These are phyloP conservation scores for Talaromyces sp. DNA, from an alignment of 2,329 filamentous ascomycete species.

Conservation along the genomic window DNA sequence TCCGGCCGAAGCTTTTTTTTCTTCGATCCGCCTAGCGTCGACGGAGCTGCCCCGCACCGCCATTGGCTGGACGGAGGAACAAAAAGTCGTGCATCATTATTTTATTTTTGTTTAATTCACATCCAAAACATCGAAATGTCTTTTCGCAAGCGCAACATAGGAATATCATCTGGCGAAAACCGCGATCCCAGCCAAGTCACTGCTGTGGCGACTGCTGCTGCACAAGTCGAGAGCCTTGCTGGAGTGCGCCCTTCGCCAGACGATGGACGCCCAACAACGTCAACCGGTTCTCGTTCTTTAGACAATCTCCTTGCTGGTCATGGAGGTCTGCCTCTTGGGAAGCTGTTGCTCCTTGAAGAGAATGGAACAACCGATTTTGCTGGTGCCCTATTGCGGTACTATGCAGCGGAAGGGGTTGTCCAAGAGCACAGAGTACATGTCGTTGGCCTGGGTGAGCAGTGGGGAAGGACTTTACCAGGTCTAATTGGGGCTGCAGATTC, in stretches of 20 bases:
- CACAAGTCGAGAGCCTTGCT: slow-evolving; percentile 26
- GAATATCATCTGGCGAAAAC: slow-evolving; percentile 40
- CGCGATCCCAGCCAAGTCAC: slow-evolving; percentile 26
- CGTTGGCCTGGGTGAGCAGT: slow-evolving; percentile 70
- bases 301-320: slow-evolving; percentile 83
- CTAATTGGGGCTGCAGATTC: slow-evolving; percentile 49
- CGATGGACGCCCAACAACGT: slow-evolving; percentile 81
- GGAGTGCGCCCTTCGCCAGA: slow-evolving; percentile 78
- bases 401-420: slow-evolving; percentile 84
- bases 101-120: neutral
- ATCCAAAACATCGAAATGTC: slow-evolving; percentile 45
- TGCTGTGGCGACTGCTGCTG: slow-evolving; percentile 15
- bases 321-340: slow-evolving; percentile 75
- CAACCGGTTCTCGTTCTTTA: slow-evolving; percentile 80
- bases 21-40: slow-evolving; percentile 20
- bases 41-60: slow-evolving; percentile 14
- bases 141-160: slow-evolving; percentile 62
- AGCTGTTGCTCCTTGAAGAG: slow-evolving; percentile 75
- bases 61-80: slow-evolving; percentile 2
- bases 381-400: slow-evolving; percentile 76
- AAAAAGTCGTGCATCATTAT: neutral
- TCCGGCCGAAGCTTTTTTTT: slow-evolving; percentile 23
- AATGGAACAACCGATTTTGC: slow-evolving; percentile 92
- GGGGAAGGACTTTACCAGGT: slow-evolving; percentile 79
- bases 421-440: slow-evolving; percentile 88